Conservation (phyloP, 495 filamentous ascomycete genomes). For the Rostrohypoxylon terebratum region DNA sequence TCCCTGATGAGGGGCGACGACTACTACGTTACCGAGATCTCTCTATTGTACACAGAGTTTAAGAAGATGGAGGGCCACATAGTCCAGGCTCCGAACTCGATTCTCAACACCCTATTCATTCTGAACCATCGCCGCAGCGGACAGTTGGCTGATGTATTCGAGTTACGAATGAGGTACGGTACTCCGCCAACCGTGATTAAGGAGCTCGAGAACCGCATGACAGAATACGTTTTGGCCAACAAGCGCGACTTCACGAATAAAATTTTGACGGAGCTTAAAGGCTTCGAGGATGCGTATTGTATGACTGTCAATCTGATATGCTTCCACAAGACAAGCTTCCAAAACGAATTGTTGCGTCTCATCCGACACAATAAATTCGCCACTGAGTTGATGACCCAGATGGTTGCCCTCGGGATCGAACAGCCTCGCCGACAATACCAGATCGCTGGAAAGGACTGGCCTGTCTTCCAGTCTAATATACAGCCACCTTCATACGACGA, state of each 20-base stretch:
- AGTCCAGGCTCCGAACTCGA: conserved; percentile 94
- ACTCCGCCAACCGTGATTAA: conserved; percentile 90
- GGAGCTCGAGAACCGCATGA: conserved; percentile 80
- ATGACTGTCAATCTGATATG: conserved; percentile 95
- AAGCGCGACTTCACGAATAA: conserved; percentile 92
- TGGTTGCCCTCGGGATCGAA: conserved; percentile 87
- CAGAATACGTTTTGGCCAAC: conserved; percentile 85
- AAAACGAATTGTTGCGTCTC: conserved; percentile 92
- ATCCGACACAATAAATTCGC: conserved; percentile 95
- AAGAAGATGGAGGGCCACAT: conserved; percentile 98
- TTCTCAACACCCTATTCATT: conserved; percentile 92
- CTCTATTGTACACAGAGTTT: conserved; percentile 96
- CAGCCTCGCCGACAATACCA: conserved; percentile 82
- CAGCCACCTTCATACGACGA: conserved; percentile 50
- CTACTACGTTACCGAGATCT: conserved; percentile 95
- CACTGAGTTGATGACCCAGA: conserved; percentile 88
- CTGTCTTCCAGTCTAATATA: conserved; percentile 60
- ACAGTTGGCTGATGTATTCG: conserved; percentile 86
- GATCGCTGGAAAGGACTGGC: conserved; percentile 65
- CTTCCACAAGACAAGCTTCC: conserved; percentile 93
- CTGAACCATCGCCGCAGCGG: conserved; percentile 94
- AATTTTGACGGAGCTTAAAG: conserved; percentile 88
- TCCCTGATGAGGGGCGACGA: conserved; percentile 81
- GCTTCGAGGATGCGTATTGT: conserved; percentile 65
- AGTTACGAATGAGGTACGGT: conserved; percentile 87